Percentiles rank a stretch among this genome's conserved stretches.
These are phyloP conservation scores for Zostera marina DNA, from an alignment of 116 monocot species.

Conservation along the genomic window DNA sequence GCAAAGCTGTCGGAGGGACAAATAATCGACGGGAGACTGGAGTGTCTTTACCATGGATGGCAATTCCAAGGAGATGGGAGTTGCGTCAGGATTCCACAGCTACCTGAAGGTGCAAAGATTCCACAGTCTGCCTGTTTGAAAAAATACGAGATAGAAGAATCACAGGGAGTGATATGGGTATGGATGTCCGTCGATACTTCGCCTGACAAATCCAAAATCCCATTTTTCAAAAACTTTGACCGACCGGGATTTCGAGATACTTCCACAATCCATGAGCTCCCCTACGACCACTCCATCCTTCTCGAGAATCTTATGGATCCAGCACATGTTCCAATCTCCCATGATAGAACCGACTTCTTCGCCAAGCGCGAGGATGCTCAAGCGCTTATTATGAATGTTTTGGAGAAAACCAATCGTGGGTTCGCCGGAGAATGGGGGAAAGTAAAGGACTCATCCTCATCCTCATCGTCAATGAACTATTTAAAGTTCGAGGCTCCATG, in stretches of 20 bases:
- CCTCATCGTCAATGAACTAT: slow-evolving; percentile 17
- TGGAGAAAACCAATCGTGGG: slow-evolving; percentile 31
- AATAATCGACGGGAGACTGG: slow-evolving; percentile 51
- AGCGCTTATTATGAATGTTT: slow-evolving; percentile 32
- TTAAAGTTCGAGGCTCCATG: slow-evolving; percentile 62
- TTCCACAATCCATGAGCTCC: slow-evolving; percentile 72
- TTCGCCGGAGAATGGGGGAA: slow-evolving; percentile 53
- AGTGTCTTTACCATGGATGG: slow-evolving; percentile 90
- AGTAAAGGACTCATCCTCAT: slow-evolving; percentile 8
- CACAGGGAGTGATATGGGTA: slow-evolving; percentile 74
- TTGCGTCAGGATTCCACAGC: slow-evolving; percentile 67
- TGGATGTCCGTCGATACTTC: slow-evolving; percentile 64
- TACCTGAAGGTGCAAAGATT: slow-evolving; percentile 55
- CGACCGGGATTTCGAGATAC: slow-evolving; percentile 36
- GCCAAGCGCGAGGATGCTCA: slow-evolving; percentile 75
- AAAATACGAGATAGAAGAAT: slow-evolving; percentile 38
- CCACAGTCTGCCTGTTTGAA: slow-evolving; percentile 37
- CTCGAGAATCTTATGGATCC: slow-evolving; percentile 93
- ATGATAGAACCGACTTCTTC: slow-evolving; percentile 66
- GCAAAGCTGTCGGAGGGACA: slow-evolving; percentile 75
- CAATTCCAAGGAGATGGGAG: slow-evolving; percentile 61
- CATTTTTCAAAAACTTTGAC: slow-evolving; percentile 57
- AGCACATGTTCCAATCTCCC: slow-evolving; percentile 84
- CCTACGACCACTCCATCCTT: slow-evolving; percentile 78
- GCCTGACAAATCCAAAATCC: slow-evolving; percentile 37